Evolutionary conservation across 2,329 filamentous ascomycete species (phyloP).

Genomic region (Trichoderma simmonsii): DNA sequence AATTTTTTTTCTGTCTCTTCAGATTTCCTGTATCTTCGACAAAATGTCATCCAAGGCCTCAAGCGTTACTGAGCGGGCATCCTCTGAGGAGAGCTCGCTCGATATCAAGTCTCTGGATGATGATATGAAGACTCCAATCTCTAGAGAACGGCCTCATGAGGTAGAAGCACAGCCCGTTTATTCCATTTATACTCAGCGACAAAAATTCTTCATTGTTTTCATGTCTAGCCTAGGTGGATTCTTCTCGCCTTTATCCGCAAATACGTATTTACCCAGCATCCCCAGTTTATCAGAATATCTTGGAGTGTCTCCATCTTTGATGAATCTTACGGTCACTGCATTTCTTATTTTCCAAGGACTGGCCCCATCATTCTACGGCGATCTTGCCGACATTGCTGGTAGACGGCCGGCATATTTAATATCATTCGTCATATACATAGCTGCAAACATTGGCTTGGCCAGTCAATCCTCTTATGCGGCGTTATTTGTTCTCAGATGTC

Average conservation of each 20-base stretch:
- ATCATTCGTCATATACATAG: neutral
- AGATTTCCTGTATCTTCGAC: neutral
- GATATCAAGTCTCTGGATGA: neutral
- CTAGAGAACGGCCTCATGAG: neutral
- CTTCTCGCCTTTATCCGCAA: conserved; percentile 6
- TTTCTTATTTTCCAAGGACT: conserved; percentile 8
- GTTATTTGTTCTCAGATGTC: neutral
- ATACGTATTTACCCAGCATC: neutral
- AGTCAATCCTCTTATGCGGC: neutral
- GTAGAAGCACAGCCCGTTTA: neutral
- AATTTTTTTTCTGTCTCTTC: neutral
- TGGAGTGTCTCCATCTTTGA: neutral
- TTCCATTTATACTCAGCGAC: conserved; percentile 13
- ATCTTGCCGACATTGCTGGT: conserved; percentile 2
- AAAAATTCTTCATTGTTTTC: conserved; percentile 15
- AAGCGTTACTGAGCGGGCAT: neutral
- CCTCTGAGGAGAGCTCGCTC: neutral
- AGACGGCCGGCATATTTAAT: neutral
- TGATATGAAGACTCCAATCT: neutral
- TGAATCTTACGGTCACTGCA: neutral
- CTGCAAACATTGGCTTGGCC: conserved; percentile 2
- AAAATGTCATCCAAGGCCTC: neutral
- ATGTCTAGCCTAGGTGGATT: conserved; percentile 16
- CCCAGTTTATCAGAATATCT: neutral
- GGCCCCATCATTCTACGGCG: neutral